Percentiles rank a stretch among this genome's conserved stretches.
Conservation (phyloP, 1,139 yeast genomes). For the Dujonia santamariae region DNA sequence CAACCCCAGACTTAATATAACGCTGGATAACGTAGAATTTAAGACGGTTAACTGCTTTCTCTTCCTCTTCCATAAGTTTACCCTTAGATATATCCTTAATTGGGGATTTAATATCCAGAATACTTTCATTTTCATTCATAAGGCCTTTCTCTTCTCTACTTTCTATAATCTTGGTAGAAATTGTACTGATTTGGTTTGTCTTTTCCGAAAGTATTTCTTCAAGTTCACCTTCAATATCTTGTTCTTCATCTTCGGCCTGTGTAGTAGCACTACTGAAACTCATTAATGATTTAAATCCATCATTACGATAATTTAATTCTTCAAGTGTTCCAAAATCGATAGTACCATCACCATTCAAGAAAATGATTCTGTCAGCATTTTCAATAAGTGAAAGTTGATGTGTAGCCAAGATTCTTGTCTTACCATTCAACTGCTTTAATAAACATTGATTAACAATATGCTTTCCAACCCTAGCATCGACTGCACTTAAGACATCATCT, state of each 20-base stretch:
- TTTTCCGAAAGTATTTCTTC: no score
- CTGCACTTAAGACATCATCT: constrained; percentile 44
- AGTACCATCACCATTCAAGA: constrained; percentile 33
- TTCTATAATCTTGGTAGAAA: no score
- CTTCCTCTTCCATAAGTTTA: constrained; percentile 14
- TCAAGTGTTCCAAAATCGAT: constrained; percentile 31
- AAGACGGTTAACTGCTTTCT: constrained; percentile 18
- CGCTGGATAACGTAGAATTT: constrained; percentile 14
- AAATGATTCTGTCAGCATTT: constrained; percentile 31
- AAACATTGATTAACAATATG: constrained; percentile 35
- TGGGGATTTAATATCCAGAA: no score
- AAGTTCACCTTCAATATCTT: constrained; percentile 14
- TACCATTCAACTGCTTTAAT: constrained; percentile 25
- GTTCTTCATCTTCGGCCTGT: constrained; percentile 18
- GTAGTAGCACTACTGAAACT: constrained; percentile 19
- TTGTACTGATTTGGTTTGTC: no score
- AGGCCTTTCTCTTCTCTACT: no score
- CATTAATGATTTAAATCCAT: constrained; percentile 24
- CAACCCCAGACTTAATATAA: constrained; percentile 17
- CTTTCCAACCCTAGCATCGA: constrained; percentile 39
- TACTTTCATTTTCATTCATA: no score
- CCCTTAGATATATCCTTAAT: constrained; percentile 13
- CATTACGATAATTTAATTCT: constrained; percentile 23
- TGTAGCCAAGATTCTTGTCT: constrained; percentile 36
- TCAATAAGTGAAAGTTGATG: constrained; percentile 35